These are phyloP conservation scores for Paulinella micropora DNA, from an alignment of 78 protist genomes.

Conservation along the genomic window DNA sequence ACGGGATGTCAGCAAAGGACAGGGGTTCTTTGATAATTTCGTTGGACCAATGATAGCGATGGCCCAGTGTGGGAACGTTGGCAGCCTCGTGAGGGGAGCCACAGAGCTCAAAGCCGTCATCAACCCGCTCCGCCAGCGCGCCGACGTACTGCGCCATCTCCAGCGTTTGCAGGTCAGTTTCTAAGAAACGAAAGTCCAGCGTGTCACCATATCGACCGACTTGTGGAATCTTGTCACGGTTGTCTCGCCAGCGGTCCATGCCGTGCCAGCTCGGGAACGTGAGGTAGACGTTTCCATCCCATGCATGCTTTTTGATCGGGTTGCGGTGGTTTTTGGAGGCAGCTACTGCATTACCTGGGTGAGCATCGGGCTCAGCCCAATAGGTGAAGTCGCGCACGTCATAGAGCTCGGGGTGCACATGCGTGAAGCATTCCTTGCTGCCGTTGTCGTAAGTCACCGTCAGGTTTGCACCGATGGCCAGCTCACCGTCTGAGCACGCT, in stretches of 20 bases:
- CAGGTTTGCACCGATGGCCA: neutral
- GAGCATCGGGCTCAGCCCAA: neutral
- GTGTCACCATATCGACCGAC: slow-evolving; percentile 2
- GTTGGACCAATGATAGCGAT: too few relatives aligned
- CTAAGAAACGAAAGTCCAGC: neutral
- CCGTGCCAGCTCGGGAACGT: neutral
- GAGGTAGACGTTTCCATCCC: neutral
- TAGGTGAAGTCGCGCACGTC: neutral
- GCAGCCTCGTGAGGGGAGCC: neutral
- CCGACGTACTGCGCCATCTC: neutral
- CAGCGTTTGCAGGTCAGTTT: neutral
- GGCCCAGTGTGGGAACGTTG: neutral
- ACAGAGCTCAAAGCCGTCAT: neutral
- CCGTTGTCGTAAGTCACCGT: neutral
- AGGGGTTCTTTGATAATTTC: too few relatives aligned
- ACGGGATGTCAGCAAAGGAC: too few relatives aligned
- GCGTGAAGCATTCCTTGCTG: neutral
- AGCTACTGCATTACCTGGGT: neutral
- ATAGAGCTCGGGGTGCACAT: neutral
- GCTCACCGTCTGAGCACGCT: neutral
- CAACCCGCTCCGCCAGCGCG: neutral
- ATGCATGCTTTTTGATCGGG: neutral
- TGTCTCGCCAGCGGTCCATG: neutral
- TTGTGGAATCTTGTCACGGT: neutral
- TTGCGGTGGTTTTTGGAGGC: too few relatives aligned